Evolutionary conservation across 768 basidiomycete species (phyloP).

Genomic region (Dioszegia crocea): DNA sequence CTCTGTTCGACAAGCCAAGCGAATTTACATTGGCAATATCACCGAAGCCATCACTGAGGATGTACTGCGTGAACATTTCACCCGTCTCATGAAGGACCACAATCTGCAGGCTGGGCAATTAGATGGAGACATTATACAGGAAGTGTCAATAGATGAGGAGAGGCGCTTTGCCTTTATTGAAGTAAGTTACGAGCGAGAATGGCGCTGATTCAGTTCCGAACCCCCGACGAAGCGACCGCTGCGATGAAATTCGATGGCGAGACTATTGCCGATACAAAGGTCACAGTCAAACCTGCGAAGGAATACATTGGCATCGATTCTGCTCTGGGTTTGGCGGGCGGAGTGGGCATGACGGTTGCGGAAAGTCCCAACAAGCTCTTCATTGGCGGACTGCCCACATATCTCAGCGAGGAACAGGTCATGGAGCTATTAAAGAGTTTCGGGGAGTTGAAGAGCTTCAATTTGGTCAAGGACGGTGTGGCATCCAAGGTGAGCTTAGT

Average conservation of each 20-base stretch:
- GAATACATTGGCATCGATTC: conserved; percentile 80
- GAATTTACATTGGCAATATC: conserved; percentile 95
- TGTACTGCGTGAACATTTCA: conserved; percentile 89
- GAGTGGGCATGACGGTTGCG: conserved; percentile 92
- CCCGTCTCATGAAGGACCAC: conserved; percentile 81
- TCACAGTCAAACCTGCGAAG: conserved; percentile 96
- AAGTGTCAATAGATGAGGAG: conserved; percentile 94
- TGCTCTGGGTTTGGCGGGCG: conserved; percentile 73
- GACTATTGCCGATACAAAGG: conserved; percentile 88
- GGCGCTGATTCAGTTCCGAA: conserved; percentile 70
- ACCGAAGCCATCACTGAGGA: conserved; percentile 91
- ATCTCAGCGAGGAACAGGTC: conserved; percentile 96
- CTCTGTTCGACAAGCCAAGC: conserved; percentile 71
- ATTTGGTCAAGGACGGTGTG: conserved; percentile 89
- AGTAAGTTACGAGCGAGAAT: conserved; percentile 54
- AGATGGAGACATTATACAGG: conserved; percentile 77
- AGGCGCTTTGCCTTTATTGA: conserved; percentile 99
- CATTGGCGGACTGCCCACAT: conserved; percentile 89
- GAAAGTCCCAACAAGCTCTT: conserved; percentile 98
- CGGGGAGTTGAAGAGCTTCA: conserved; percentile 95
- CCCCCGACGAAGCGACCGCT: conserved; percentile 89
- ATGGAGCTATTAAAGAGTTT: conserved; percentile 96
- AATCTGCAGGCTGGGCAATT: conserved; percentile 45
- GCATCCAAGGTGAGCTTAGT: conserved; percentile 17
- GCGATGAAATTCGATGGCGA: conserved; percentile 98